A percentile compares a stretch with the other conserved stretches of the same genome.
These are phyloP conservation scores for Camelina laxa DNA, from an alignment of 345 rosid genomes.

Conservation along the genomic window DNA sequence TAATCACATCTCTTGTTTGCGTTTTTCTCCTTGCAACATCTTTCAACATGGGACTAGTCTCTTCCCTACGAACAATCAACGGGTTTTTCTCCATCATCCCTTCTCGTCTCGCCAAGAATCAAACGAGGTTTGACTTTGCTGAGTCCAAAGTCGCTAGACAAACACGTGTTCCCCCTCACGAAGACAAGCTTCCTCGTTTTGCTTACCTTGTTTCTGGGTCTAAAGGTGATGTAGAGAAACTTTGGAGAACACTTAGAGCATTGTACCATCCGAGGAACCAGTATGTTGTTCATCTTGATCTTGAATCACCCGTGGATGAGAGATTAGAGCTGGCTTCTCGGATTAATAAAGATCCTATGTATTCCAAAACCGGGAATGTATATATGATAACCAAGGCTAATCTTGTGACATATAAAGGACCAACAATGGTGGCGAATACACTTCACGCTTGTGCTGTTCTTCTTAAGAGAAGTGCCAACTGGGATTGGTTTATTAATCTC, in stretches of 20 bases:
- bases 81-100: constrained; percentile 74
- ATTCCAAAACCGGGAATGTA: constrained; percentile 74
- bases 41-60: constrained; percentile 83
- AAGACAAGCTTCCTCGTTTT: constrained; percentile 68
- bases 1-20: constrained; percentile 78
- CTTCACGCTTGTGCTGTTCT: constrained; percentile 98
- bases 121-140: constrained; percentile 57
- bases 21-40: constrained; percentile 81
- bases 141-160: constrained; percentile 59
- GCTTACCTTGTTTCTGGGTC: constrained; percentile 98
- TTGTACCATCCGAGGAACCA: constrained; percentile 93
- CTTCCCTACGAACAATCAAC: constrained; percentile 70
- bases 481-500: constrained; percentile 99
- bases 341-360: constrained; percentile 70
- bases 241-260: constrained; percentile 94
- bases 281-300: constrained; percentile 92
- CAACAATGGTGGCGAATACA: constrained; percentile 98
- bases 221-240: constrained; percentile 89
- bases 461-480: constrained; percentile 75
- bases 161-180: constrained; percentile 42
- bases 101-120: constrained; percentile 51
- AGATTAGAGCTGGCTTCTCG: constrained; percentile 79
- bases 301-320: constrained; percentile 84
- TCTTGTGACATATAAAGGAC: constrained; percentile 97
- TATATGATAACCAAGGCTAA: constrained; percentile 88